Evolutionary conservation across 345 rosid genomes (phyloP), one percentile per base, ranked within the genome.

Genomic region (Heritiera fomes): DNA sequence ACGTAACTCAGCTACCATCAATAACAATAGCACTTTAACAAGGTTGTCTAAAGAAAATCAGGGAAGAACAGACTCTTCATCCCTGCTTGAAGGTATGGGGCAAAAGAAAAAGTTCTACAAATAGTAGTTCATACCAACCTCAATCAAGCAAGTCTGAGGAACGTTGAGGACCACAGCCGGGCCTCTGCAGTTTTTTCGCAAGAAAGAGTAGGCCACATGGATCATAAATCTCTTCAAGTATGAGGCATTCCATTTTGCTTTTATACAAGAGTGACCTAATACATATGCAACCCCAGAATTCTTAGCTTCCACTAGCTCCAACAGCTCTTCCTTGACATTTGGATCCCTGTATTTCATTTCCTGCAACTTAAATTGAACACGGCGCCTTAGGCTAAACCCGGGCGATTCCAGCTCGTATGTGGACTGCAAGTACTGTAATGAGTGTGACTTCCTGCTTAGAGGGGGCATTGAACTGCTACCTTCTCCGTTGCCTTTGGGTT

Each of bases 91-190:
- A 59, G 63, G 28, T 60, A 10, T 28, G 40, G 40, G 38, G 65
- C 15, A 28, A 28, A 23, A 23, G 1, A 60, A 60, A 28, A n/a
- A 2, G 50, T 87, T 13, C 81, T 82, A 81, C 99, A 96, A 71
- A 77, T 78, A 79, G 84, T 94, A 96, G 88, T 91, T 96, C 92
- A 92, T 87, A n/a, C 99, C 99, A 60, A 95, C 98, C 87, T 92
- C 89, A 66, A 95, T 93, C 76, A 93, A 82, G 78, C 97, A 93
- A 63, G 90, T 89, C 46, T 87, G 97, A 76, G 99, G 99, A 77
- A 95, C 91, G 84, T 88, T 90, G 87, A 93, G 81, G 75, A 84
- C 85, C 53, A 95, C 98, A 13, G 90, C 83, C 46, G 99, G 92
- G 64, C 91, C 85, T 58, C 98, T 80, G 82, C 99, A 87, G 79